Conservation (phyloP, 2,329 filamentous ascomycete species). For the Aspergillus udagawae region DNA sequence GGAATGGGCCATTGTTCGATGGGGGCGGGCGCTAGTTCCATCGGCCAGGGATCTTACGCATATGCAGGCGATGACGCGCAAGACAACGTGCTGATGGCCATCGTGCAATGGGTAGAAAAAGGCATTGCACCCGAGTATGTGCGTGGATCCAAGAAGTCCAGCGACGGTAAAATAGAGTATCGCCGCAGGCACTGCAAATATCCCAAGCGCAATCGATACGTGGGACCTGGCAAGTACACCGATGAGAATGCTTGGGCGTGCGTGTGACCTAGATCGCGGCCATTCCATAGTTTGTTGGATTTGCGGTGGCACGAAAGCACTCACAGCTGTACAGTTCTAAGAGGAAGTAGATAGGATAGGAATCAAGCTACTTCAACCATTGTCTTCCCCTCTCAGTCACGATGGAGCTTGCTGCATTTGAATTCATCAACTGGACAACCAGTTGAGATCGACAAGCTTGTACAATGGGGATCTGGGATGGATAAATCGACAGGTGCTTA, state of each 20-base stretch:
- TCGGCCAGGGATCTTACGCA: slow-evolving; percentile 30
- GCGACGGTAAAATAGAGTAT: slow-evolving; percentile 41
- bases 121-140: slow-evolving; percentile 37
- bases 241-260: slow-evolving; percentile 34
- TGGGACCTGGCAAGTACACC: slow-evolving; percentile 29
- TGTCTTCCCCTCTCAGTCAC: no score
- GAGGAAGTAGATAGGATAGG: no score
- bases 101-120: slow-evolving; percentile 50
- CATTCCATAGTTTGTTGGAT: no score
- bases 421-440: no score
- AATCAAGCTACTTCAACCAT: no score
- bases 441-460: no score
- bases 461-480: no score
- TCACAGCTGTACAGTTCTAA: no score
- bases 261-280: slow-evolving; percentile 10
- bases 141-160: slow-evolving; percentile 43
- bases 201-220: slow-evolving; percentile 29
- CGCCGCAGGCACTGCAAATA: slow-evolving; percentile 46
- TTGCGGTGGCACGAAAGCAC: no score
- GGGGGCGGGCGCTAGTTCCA: slow-evolving; percentile 41
- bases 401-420: no score
- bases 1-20: slow-evolving; percentile 51
- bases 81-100: slow-evolving; percentile 47
- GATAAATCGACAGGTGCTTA: no score
- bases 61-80: slow-evolving; percentile 26